phyloP scores from a whole-genome alignment of 768 basidiomycete species.

The Panaeolus papilionaceus region DNA sequence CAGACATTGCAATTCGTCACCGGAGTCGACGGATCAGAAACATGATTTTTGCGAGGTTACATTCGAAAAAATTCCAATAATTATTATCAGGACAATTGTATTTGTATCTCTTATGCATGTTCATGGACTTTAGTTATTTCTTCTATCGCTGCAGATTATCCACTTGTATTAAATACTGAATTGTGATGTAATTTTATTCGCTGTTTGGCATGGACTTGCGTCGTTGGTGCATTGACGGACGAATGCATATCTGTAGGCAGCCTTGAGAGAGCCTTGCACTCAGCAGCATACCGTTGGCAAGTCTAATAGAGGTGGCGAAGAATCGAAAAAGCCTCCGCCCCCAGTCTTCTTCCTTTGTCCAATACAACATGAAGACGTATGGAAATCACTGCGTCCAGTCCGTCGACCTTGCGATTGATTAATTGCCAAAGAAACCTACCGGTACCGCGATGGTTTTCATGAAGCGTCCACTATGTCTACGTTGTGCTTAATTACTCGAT shows the following conservation, averaged over 20 bases:
- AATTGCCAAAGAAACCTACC: not conserved
- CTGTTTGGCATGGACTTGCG: not conserved
- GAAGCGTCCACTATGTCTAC: not conserved
- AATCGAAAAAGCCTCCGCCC: not conserved
- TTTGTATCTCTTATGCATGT: not conserved
- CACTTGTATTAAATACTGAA: not conserved
- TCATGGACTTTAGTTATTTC: not conserved
- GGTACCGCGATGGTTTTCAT: constrained; percentile 4
- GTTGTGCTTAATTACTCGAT: not conserved
- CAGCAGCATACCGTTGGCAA: not conserved
- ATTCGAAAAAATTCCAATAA: not conserved
- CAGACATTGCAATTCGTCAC: constrained; percentile 1
- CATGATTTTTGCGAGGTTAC: not conserved
- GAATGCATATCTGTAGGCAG: not conserved
- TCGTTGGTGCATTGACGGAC: not conserved
- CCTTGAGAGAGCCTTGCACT: not conserved
- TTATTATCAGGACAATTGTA: not conserved
- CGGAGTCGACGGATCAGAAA: not conserved
- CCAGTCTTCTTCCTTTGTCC: constrained; percentile 1
- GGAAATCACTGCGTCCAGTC: not conserved
- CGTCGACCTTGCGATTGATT: not conserved
- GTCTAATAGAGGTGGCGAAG: not conserved
- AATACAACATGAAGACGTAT: not conserved
- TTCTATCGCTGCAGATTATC: not conserved
- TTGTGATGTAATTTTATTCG: not conserved